Percentiles rank a stretch among this genome's conserved stretches.
phyloP scores from a whole-genome alignment of 768 basidiomycete genomes.

The Pulveroboletus ravenelii region DNA sequence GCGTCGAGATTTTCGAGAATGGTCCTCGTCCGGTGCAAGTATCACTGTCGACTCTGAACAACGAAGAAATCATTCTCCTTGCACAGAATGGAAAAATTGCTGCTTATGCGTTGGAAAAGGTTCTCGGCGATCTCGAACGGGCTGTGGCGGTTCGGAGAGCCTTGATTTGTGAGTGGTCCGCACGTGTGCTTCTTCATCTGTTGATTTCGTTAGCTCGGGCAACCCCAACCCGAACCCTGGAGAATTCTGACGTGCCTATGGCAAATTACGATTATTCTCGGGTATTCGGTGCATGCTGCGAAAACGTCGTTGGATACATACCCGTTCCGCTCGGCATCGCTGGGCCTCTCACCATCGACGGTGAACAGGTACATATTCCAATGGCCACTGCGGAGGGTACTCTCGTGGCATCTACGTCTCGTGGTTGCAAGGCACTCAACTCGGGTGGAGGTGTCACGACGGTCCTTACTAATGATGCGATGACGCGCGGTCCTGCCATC shows the following conservation, averaged over 20 bases:
- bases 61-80: conserved; percentile 89
- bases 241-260: conserved; percentile 78
- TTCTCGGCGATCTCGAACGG: conserved; percentile 80
- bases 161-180: conserved; percentile 67
- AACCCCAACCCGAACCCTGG: conserved; percentile 78
- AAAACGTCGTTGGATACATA: conserved; percentile 97
- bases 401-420: conserved; percentile 93
- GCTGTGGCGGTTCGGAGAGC: conserved; percentile 85
- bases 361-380: conserved; percentile 79
- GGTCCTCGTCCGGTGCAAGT: conserved; percentile 58
- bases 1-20: conserved; percentile 74
- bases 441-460: conserved; percentile 93
- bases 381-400: conserved; percentile 99
- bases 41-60: conserved; percentile 61
- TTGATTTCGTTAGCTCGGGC: conserved; percentile 59
- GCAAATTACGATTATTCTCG: conserved; percentile 87
- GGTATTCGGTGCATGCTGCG: conserved; percentile 95
- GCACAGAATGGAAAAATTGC: conserved; percentile 90
- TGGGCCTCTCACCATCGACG: conserved; percentile 91
- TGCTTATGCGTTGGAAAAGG: conserved; percentile 93
- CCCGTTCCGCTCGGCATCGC: conserved; percentile 95
- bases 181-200: neutral
- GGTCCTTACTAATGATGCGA: conserved; percentile 85
- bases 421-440: conserved; percentile 97
- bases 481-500: conserved; percentile 99